Evolutionary conservation across 1,139 yeast species (phyloP).

Genomic region (Debaryomyces psychrophilus): DNA sequence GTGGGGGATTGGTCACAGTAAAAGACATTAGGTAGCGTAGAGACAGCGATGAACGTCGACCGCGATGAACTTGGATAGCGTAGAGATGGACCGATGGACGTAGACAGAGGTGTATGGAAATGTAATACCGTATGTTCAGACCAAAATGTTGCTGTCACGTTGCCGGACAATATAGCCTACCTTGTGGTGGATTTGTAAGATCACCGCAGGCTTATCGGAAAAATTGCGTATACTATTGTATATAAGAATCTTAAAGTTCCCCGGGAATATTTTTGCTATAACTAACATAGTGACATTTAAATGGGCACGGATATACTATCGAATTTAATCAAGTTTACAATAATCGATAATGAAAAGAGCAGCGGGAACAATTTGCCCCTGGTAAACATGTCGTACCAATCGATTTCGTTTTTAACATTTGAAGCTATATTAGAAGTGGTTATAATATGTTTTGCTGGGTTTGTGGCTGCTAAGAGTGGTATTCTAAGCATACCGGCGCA

Average conservation of each 20-base stretch:
- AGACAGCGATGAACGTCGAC: no score
- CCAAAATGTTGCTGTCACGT: not conserved
- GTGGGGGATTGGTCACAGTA: no score
- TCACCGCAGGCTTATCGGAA: constrained; percentile 1
- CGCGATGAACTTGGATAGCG: no score
- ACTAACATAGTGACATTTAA: not conserved
- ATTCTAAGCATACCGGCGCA: constrained; percentile 64
- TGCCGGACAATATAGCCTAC: not conserved
- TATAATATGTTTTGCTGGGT: constrained; percentile 71
- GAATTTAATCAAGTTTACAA: not conserved
- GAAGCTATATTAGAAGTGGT: constrained; percentile 82
- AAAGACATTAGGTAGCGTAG: no score
- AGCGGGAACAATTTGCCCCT: not conserved
- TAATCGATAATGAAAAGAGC: not conserved
- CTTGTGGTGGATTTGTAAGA: not conserved
- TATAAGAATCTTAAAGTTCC: not conserved
- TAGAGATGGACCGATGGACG: no score
- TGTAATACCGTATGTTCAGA: no score
- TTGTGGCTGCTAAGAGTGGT: constrained; percentile 64
- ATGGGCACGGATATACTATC: constrained; percentile 4
- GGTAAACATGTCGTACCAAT: constrained; percentile 47
- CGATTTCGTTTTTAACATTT: constrained; percentile 66
- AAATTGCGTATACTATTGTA: constrained; percentile 3
- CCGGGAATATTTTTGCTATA: not conserved
- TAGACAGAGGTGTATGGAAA: no score